Base-by-base conservation (phyloP, 495 filamentous ascomycete genomes). In the Talaromyces nanjingensis region DNA sequence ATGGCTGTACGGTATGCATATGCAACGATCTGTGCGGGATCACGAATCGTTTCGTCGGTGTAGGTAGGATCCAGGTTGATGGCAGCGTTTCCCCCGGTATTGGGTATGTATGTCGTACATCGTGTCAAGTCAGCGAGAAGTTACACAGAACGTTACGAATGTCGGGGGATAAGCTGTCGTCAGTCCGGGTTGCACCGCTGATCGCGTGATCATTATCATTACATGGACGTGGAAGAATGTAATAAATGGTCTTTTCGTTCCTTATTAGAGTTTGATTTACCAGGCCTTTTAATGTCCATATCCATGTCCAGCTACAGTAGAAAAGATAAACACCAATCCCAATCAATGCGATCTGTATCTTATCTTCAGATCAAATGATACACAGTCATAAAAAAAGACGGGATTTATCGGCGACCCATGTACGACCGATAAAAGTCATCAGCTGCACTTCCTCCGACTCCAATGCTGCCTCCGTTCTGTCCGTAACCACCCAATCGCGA, bases 401-500 rank as follows among this genome's bases (percentile, higher is more conserved):
- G 37, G 16, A 6, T 16, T 68, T 74, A 87, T 70, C 84, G 81
- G 57, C 84, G 81, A 59, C 86, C 85, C 80, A 87, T 86, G 73
- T 87, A 92, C 16, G 89, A 92, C 37, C 88, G 84, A 71, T 91
- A 92, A 73, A 94, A 93, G 69, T 89, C 88, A 72, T 94, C 91
- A 7, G 87, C 86, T 3, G 87, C 87, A 56, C 69, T 74, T 65
- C 89, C 87, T 24, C 69, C 78, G 74, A 79, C 78, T 11, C 87
- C 87, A 59, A 64, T 52, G 25, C 37, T 33, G 47, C 18, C 14
- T 33, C 76, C 74, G 66, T 79, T 83, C 64, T 79, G 75, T 66
- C 79, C 80, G 69, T 81, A 84, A 1, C 77, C 72, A 53, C 88
- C 85, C 64, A 93, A 81, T 53, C 84, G 84, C n/a, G 79, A 79